Evolutionary conservation across 2,329 filamentous ascomycete species (phyloP).

Genomic region (Talaromyces rugulosus): DNA sequence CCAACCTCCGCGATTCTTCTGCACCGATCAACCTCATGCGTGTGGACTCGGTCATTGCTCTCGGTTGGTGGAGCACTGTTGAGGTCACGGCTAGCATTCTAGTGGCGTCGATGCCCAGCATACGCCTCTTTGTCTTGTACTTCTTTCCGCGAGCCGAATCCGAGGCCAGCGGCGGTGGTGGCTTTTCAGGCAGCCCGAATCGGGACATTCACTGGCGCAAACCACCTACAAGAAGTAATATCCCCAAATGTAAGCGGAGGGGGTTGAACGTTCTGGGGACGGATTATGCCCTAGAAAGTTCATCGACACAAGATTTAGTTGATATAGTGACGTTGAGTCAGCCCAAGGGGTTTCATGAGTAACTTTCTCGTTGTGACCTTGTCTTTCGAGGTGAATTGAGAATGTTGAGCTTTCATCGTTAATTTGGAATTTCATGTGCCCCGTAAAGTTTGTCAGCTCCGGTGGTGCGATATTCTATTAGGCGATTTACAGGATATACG

Average conservation of each 20-base stretch:
- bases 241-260: background rate
- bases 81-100: background rate
- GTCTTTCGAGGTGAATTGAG: no score
- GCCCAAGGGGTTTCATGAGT: background rate
- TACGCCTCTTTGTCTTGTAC: background rate
- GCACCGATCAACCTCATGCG: background rate
- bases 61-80: background rate
- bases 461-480: no score
- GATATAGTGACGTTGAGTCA: background rate
- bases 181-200: background rate
- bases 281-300: background rate
- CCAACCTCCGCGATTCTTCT: background rate
- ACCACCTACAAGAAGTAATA: background rate
- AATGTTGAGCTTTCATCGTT: no score
- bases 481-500: no score
- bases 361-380: background rate
- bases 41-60: background rate
- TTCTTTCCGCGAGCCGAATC: background rate
- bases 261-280: background rate
- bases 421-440: no score
- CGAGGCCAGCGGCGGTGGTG: background rate
- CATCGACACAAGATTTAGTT: background rate
- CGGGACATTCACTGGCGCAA: background rate
- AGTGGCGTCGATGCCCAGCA: background rate
- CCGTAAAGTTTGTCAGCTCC: no score